phyloP scores from a whole-genome alignment of 352 stramenopile species.

The Plasmopara muralis region DNA sequence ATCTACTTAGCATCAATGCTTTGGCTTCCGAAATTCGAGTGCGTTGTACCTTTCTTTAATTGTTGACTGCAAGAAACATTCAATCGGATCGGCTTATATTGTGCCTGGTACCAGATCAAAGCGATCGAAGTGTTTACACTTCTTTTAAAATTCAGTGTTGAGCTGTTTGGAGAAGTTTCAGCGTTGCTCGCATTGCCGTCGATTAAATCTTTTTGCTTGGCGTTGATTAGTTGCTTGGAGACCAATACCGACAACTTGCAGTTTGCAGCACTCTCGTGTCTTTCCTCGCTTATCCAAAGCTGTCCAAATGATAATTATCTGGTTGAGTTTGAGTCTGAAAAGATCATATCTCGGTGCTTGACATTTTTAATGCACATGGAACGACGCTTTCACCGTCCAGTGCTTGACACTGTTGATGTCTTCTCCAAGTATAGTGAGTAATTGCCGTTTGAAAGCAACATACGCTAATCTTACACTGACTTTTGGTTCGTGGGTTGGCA shows the following conservation, averaged over 20 bases:
- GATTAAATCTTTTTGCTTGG: slow-evolving; percentile 20
- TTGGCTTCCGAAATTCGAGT: slow-evolving; percentile 25
- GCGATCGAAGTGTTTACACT: slow-evolving; percentile 15
- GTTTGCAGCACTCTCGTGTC: slow-evolving; percentile 32
- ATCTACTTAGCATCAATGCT: slow-evolving; percentile 17
- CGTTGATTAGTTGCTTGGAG: slow-evolving; percentile 31
- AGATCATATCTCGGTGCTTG: slow-evolving; percentile 21
- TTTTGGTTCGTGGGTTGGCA: not conserved
- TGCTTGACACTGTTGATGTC: slow-evolving; percentile 42
- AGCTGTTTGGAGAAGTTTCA: slow-evolving; percentile 2
- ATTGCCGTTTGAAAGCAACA: not conserved
- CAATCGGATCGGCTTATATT: not conserved
- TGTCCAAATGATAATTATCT: slow-evolving; percentile 27
- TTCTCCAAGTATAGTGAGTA: slow-evolving; percentile 44
- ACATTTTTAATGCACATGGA: slow-evolving; percentile 27
- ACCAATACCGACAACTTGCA: slow-evolving; percentile 25
- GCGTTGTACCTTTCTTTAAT: slow-evolving; percentile 2
- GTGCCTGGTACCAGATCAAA: slow-evolving; percentile 7
- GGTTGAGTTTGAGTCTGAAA: slow-evolving; percentile 20
- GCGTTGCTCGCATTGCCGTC: slow-evolving; percentile 30
- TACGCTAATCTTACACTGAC: not conserved
- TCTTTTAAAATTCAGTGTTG: slow-evolving; percentile 11
- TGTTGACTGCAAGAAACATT: not conserved
- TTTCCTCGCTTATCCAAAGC: slow-evolving; percentile 27
- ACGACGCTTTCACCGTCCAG: slow-evolving; percentile 29